phyloP scores from a whole-genome alignment of 2,329 filamentous ascomycete genomes.

The Penicillium sp. region DNA sequence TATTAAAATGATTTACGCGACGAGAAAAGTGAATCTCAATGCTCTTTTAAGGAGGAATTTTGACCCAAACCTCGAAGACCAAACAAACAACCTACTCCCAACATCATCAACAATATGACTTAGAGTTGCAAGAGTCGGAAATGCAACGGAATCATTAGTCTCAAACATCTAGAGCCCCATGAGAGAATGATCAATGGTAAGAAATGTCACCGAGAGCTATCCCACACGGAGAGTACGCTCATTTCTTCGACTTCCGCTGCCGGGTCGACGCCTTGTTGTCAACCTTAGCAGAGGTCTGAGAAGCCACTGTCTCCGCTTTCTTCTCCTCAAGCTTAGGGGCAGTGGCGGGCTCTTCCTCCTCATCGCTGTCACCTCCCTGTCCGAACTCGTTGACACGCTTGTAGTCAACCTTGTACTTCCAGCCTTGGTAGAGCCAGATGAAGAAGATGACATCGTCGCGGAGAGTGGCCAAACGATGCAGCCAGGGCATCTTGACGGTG shows the following conservation, averaged over 20 bases:
- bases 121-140: neutral
- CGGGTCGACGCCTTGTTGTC: conserved; percentile 37
- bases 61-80: neutral
- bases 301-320: conserved; percentile 27
- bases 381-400: conserved; percentile 96
- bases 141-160: neutral
- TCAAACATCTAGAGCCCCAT: neutral
- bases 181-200: neutral
- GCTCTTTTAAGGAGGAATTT: neutral
- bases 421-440: conserved; percentile 93
- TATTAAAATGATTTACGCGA: conserved; percentile 1
- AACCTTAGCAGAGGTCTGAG: conserved; percentile 40
- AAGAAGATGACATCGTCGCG: conserved; percentile 98
- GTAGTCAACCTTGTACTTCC: conserved; percentile 90
- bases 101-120: neutral
- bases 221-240: conserved; percentile 6
- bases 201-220: neutral
- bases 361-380: conserved; percentile 92
- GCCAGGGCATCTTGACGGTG: conserved; percentile 97
- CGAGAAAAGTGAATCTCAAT: neutral
- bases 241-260: conserved; percentile 41
- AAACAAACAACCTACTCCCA: neutral
- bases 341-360: conserved; percentile 51
- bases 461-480: conserved; percentile 90
- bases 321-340: conserved; percentile 27